phyloP scores from a whole-genome alignment of 768 basidiomycete species.

The Solioccasus polychromus region DNA sequence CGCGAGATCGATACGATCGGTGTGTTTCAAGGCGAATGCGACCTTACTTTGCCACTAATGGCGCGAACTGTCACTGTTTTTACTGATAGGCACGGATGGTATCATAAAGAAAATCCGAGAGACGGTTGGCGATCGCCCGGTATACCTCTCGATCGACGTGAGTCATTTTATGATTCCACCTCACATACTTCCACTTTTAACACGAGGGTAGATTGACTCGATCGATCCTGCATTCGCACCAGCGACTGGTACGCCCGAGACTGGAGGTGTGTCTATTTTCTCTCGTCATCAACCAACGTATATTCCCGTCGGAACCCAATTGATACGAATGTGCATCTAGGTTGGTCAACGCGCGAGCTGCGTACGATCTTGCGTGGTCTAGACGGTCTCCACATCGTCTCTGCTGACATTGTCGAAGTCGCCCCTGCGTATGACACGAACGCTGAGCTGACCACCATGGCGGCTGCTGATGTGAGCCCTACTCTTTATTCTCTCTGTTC shows the following conservation, averaged over 20 bases:
- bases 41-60: neutral
- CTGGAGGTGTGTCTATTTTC: constrained; percentile 46
- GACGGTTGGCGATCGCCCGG: constrained; percentile 70
- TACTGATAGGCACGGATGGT: constrained; percentile 56
- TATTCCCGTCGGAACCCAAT: neutral
- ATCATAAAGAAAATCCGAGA: constrained; percentile 80
- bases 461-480: constrained; percentile 53
- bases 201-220: constrained; percentile 56
- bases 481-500: neutral
- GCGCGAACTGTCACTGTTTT: neutral
- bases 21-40: constrained; percentile 20
- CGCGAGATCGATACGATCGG: constrained; percentile 84
- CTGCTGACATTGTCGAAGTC: constrained; percentile 83
- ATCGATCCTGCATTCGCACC: constrained; percentile 83
- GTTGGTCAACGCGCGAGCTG: constrained; percentile 79
- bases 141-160: constrained; percentile 78
- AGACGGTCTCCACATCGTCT: constrained; percentile 73
- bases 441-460: constrained; percentile 62
- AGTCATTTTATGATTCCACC: constrained; percentile 15
- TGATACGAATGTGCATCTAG: constrained; percentile 5
- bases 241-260: constrained; percentile 82
- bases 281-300: no score
- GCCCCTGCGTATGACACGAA: constrained; percentile 77
- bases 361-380: constrained; percentile 74
- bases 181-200: neutral